Conservation (phyloP, 1,139 yeast species). For the Pichia sp. region DNA sequence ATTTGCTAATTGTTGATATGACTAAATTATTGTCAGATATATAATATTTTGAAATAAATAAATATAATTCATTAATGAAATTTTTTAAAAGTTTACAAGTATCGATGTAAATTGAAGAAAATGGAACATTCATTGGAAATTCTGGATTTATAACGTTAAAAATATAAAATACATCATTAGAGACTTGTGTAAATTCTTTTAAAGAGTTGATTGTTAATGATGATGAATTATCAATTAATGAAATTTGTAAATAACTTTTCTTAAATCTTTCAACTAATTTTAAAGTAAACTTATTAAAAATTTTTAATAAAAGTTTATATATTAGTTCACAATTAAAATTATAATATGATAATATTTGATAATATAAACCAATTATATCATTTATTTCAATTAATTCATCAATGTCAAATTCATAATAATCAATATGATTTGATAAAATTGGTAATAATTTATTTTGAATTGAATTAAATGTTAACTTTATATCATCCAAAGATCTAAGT, state of each 20-base stretch:
- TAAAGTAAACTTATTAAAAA: slow-evolving; percentile 58
- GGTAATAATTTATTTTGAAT: slow-evolving; percentile 56
- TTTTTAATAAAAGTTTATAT: slow-evolving; percentile 53
- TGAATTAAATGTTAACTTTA: slow-evolving; percentile 77
- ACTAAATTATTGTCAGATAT: slow-evolving; percentile 41
- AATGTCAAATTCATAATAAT: slow-evolving; percentile 27
- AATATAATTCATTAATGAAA: slow-evolving; percentile 54
- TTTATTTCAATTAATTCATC: slow-evolving; percentile 42
- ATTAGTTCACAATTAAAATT: slow-evolving; percentile 56
- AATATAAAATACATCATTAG: slow-evolving; percentile 61
- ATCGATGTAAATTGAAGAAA: slow-evolving; percentile 82
- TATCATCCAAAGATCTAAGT: slow-evolving; percentile 47
- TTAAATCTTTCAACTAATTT: slow-evolving; percentile 53
- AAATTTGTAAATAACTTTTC: slow-evolving; percentile 52
- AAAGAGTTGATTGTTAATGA: slow-evolving; percentile 66
- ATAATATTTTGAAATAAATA: slow-evolving; percentile 65
- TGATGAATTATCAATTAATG: slow-evolving; percentile 82
- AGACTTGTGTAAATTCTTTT: slow-evolving; percentile 56
- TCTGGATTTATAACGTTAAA: slow-evolving; percentile 40
- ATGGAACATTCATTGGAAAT: slow-evolving; percentile 78
- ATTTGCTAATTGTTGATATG: slow-evolving; percentile 46
- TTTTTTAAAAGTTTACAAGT: slow-evolving; percentile 71
- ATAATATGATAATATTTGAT: slow-evolving; percentile 72
- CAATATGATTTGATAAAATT: slow-evolving; percentile 24
- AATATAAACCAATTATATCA: slow-evolving; percentile 61